Percentiles rank a stretch among this genome's conserved stretches.
These are phyloP conservation scores for Buxus sempervirens DNA, from an alignment of 164 flowering plant genomes.

Conservation along the genomic window DNA sequence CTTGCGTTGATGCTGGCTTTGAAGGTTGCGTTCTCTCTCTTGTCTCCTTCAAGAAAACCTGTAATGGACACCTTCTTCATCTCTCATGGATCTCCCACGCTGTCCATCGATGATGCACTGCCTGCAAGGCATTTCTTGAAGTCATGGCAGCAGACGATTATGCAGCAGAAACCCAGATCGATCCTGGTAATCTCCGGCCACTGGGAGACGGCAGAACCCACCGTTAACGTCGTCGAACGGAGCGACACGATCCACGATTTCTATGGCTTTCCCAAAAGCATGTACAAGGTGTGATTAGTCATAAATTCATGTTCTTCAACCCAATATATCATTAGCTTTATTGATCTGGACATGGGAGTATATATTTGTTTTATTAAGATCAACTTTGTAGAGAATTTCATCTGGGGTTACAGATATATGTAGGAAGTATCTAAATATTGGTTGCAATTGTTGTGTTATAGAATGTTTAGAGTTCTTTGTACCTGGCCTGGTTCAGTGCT, in stretches of 20 bases:
- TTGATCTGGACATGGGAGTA: neutral
- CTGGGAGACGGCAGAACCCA: neutral
- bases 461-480: no score
- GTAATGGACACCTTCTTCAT: conserved; percentile 14
- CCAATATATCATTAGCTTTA: no score
- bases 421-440: no score
- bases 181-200: neutral
- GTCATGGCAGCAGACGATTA: neutral
- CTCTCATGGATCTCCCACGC: conserved; percentile 41
- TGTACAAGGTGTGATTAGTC: neutral
- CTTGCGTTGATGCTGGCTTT: no score
- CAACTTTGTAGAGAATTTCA: no score
- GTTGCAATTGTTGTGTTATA: no score
- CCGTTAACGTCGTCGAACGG: conserved; percentile 11
- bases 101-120: conserved; percentile 29
- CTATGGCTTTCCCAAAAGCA: neutral
- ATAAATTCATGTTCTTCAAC: no score
- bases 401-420: no score
- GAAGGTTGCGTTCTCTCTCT: no score
- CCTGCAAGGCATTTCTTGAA: conserved; percentile 32
- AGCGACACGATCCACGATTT: neutral
- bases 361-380: no score
- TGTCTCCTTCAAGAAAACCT: no score
- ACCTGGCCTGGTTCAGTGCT: no score
- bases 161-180: neutral